Conservation (phyloP, 2,329 filamentous ascomycete genomes). For the Hypoxylon sp. region DNA sequence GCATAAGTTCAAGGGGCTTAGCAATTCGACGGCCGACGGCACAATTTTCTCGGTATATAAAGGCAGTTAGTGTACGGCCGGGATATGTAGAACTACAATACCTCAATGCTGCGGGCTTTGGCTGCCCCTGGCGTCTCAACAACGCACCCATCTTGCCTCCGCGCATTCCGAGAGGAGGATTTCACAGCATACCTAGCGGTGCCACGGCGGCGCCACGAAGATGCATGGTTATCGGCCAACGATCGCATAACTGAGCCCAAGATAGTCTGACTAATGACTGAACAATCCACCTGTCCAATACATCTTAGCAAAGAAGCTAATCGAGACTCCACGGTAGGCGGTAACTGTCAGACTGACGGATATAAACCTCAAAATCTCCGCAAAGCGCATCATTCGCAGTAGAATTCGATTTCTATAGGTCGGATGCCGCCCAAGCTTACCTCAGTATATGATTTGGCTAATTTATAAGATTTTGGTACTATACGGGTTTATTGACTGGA, state of each 20-base stretch:
- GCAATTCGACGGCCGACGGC: neutral
- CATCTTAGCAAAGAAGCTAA: neutral
- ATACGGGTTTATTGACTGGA: neutral
- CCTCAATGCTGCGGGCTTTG: neutral
- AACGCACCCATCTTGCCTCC: neutral
- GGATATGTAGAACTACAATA: neutral
- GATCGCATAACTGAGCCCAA: constrained; percentile 1
- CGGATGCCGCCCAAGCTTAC: neutral
- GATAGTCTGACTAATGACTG: constrained; percentile 2
- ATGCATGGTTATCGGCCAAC: neutral
- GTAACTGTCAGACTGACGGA: neutral
- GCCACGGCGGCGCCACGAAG: neutral
- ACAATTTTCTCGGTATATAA: neutral
- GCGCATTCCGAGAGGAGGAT: neutral
- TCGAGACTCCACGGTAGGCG: neutral
- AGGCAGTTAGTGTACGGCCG: neutral
- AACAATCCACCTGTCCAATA: neutral
- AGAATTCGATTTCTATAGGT: neutral
- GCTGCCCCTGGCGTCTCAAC: neutral
- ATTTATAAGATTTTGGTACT: neutral
- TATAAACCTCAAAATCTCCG: neutral
- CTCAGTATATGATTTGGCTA: neutral
- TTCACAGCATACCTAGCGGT: neutral
- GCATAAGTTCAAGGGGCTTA: constrained; percentile 1
- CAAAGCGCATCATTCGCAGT: neutral